These are phyloP conservation scores for Diospyros lotus DNA, from an alignment of 148 eudicot species.

Conservation along the genomic window DNA sequence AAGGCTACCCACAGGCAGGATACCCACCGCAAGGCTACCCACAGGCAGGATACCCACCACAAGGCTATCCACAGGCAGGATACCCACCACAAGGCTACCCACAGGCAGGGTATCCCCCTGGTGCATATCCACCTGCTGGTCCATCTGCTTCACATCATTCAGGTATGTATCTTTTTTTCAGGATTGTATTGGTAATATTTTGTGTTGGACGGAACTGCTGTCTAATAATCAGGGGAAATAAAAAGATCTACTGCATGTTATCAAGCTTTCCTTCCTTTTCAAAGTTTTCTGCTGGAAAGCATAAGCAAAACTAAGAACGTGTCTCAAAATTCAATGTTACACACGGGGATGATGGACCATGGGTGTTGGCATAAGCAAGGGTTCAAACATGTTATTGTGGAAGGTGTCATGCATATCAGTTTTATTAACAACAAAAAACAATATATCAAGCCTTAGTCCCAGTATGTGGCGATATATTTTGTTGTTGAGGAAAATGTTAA, in stretches of 20 bases:
- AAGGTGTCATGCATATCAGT: too few relatives aligned
- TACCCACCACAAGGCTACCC: slow-evolving; percentile 33
- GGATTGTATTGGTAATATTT: not conserved
- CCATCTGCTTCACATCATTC: slow-evolving; percentile 33
- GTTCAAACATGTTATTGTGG: not conserved
- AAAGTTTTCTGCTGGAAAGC: not conserved
- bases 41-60: slow-evolving; percentile 23
- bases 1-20: slow-evolving; percentile 23
- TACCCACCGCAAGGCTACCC: slow-evolving; percentile 30
- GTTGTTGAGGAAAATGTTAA: not conserved
- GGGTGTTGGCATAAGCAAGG: not conserved
- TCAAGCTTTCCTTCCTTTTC: not conserved
- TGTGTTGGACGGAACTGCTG: not conserved
- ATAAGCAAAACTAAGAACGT: not conserved
- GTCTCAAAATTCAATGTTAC: not conserved
- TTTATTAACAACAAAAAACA: too few relatives aligned
- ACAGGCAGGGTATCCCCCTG: slow-evolving; percentile 35
- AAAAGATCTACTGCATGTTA: not conserved
- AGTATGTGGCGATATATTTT: too few relatives aligned
- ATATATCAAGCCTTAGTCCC: too few relatives aligned
- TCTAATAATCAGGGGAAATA: not conserved
- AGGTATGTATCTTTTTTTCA: slow-evolving; percentile 24
- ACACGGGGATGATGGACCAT: not conserved
- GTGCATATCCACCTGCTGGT: slow-evolving; percentile 35
- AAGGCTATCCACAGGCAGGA: slow-evolving; percentile 27